Evolutionary conservation across 192 early-diverging fungal species (phyloP).

Genomic region (Coemansia sp.): DNA sequence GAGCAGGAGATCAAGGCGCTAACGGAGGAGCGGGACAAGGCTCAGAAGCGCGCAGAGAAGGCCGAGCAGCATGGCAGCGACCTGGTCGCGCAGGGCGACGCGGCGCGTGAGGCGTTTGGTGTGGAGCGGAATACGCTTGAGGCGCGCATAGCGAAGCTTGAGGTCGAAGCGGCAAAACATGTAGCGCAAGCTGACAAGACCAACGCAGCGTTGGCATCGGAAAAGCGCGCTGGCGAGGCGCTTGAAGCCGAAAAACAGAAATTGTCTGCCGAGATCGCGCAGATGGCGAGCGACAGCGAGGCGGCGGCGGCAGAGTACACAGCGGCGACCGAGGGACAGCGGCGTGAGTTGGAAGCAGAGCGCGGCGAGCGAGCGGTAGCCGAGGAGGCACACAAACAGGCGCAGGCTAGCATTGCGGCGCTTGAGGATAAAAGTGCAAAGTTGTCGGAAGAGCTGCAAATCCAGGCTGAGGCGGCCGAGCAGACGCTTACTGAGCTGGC

Average conservation of each 20-base stretch:
- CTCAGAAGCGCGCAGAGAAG: constrained; percentile 9
- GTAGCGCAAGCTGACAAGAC: constrained; percentile 11
- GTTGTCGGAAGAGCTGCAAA: constrained; percentile 45
- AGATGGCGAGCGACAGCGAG: constrained; percentile 9
- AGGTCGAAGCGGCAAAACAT: constrained; percentile 1
- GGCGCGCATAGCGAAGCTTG: constrained; percentile 8
- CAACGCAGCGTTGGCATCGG: constrained; percentile 7
- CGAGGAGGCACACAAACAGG: constrained; percentile 12
- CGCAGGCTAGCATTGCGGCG: constrained; percentile 15
- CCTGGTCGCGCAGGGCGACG: constrained; percentile 10
- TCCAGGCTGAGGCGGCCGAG: constrained; percentile 45
- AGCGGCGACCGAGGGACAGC: constrained; percentile 9
- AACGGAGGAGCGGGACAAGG: neutral
- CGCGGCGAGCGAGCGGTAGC: constrained; percentile 11
- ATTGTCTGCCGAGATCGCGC: constrained; percentile 9
- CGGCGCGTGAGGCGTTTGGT: constrained; percentile 11
- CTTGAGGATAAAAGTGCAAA: constrained; percentile 28
- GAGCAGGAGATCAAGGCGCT: constrained; percentile 15
- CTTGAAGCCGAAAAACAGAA: constrained; percentile 9
- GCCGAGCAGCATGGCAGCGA: constrained; percentile 13
- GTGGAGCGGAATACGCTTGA: constrained; percentile 17
- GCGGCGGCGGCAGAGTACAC: constrained; percentile 6
- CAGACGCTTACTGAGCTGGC: constrained; percentile 47
- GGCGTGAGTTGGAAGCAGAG: constrained; percentile 19
- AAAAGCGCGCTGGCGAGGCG: constrained; percentile 12